phyloP scores from a whole-genome alignment of 73 alveolate species.

The Durusdinium trenchii region DNA sequence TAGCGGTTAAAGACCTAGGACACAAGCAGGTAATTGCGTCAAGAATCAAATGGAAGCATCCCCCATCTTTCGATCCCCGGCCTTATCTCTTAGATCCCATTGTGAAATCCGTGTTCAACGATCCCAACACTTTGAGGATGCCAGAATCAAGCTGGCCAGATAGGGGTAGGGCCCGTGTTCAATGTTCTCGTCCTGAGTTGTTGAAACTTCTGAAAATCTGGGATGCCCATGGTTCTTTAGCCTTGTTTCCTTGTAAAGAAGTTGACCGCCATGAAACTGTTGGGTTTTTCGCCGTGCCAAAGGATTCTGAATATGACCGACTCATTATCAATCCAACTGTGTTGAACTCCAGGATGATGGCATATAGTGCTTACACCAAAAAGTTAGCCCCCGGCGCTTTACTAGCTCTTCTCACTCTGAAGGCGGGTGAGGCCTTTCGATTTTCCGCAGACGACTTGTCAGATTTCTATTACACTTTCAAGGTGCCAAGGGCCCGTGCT shows the following conservation, averaged over 20 bases:
- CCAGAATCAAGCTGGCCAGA: not conserved
- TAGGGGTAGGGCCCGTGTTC: not conserved
- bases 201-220: not conserved
- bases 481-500: not conserved
- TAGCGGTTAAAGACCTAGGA: no score
- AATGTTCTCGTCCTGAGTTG: not conserved
- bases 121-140: not conserved
- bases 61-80: not conserved
- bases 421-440: not conserved
- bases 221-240: not conserved
- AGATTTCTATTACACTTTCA: conserved; percentile 39
- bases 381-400: not conserved
- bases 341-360: not conserved
- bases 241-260: not conserved
- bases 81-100: not conserved
- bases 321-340: conserved; percentile 24
- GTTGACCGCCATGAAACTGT: not conserved
- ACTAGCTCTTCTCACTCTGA: not conserved
- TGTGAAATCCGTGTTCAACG: not conserved
- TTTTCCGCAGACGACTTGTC: conserved; percentile 20
- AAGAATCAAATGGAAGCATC: not conserved
- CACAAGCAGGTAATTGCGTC: not conserved
- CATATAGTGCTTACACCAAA: not conserved
- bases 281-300: not conserved
- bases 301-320: not conserved